These are phyloP conservation scores for Kluyveromyces dobzhanskii DNA, from an alignment of 805 yeast species.

Conservation along the genomic window DNA sequence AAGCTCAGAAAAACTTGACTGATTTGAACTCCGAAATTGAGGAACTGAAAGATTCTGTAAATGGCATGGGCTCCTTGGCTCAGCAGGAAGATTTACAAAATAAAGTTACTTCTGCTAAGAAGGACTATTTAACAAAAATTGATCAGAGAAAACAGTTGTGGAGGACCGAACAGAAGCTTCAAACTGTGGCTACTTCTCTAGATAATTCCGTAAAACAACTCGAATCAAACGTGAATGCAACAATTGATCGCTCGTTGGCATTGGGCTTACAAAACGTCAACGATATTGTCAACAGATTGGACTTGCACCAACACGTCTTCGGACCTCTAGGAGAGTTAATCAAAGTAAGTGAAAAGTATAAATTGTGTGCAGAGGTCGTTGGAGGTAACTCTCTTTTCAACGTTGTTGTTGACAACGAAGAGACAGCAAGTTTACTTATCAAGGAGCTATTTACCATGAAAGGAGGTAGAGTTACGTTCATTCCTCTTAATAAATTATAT, in stretches of 20 bases:
- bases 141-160: constrained; percentile 68
- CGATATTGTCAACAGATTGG: constrained; percentile 50
- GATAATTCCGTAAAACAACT: constrained; percentile 48
- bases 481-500: constrained; percentile 71
- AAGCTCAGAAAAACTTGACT: constrained; percentile 13
- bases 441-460: constrained; percentile 61
- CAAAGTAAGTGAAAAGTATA: constrained; percentile 71
- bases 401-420: constrained; percentile 82
- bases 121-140: constrained; percentile 35
- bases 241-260: constrained; percentile 66
- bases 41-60: constrained; percentile 31
- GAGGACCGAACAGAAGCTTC: constrained; percentile 67
- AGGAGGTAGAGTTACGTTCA: constrained; percentile 81
- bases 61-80: constrained; percentile 28
- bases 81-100: constrained; percentile 28
- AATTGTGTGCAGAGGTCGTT: constrained; percentile 77
- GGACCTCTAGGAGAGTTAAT: constrained; percentile 86
- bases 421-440: constrained; percentile 72
- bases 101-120: constrained; percentile 29
- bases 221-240: constrained; percentile 53
- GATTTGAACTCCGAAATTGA: constrained; percentile 26
- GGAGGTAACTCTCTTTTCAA: constrained; percentile 85
- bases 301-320: constrained; percentile 51
- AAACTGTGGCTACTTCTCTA: constrained; percentile 47
- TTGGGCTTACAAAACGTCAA: constrained; percentile 64